These are phyloP conservation scores for Oryza punctata DNA, from an alignment of 176 grass and related monocot genomes.

Conservation along the genomic window DNA sequence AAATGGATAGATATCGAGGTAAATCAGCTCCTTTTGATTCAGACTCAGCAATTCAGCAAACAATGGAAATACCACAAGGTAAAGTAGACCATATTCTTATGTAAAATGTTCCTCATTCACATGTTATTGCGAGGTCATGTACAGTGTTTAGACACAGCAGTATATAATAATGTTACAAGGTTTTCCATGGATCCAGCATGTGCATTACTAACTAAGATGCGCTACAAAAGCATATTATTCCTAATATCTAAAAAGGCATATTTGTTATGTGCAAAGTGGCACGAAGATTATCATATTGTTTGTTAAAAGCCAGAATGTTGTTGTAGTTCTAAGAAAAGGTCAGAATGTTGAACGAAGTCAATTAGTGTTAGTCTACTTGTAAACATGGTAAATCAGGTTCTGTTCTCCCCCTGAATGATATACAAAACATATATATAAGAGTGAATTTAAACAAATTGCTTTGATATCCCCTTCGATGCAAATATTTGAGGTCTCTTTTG, in stretches of 20 bases:
- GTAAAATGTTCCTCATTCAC: background rate
- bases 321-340: background rate
- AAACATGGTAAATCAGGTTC: background rate
- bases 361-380: conserved; percentile 13
- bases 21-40: conserved; percentile 48
- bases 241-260: background rate
- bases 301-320: background rate
- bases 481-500: background rate
- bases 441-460: background rate
- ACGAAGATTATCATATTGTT: background rate
- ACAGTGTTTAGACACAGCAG: background rate
- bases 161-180: background rate
- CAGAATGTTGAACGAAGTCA: background rate
- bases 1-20: conserved; percentile 64
- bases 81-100: conserved; percentile 29
- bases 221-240: background rate
- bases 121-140: background rate
- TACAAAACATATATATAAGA: background rate
- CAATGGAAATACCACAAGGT: conserved; percentile 59
- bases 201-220: background rate
- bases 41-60: conserved; percentile 41
- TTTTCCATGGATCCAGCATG: background rate
- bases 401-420: background rate
- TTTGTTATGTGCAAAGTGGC: background rate
- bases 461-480: background rate